phyloP scores from a whole-genome alignment of 768 basidiomycete genomes.

The Heimioporus sp. region DNA sequence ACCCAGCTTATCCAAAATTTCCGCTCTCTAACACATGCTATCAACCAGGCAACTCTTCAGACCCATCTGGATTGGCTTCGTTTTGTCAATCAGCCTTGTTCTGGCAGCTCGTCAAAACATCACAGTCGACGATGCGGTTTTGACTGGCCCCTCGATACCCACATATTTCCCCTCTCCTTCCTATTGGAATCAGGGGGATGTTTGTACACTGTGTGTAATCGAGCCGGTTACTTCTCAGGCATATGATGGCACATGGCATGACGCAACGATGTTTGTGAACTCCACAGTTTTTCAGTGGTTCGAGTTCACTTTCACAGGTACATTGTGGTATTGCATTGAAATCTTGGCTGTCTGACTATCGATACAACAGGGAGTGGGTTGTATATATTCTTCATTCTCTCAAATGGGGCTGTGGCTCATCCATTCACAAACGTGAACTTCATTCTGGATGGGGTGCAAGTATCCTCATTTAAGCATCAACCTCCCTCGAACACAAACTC shows the following conservation, averaged over 20 bases:
- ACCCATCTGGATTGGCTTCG: no score
- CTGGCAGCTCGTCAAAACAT: no score
- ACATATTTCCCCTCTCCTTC: constrained; percentile 7
- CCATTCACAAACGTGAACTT: constrained; percentile 7
- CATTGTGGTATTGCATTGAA: neutral
- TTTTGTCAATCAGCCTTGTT: no score
- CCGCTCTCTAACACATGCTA: no score
- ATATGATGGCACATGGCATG: constrained; percentile 20
- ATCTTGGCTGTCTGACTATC: neutral
- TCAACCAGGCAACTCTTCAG: no score
- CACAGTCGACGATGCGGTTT: no score
- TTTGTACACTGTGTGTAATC: neutral
- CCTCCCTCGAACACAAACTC: neutral
- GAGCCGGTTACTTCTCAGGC: constrained; percentile 1
- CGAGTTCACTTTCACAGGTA: constrained; percentile 13
- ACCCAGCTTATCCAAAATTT: no score
- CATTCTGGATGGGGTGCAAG: constrained; percentile 1
- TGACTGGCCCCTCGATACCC: constrained; percentile 1
- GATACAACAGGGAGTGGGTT: constrained; percentile 10
- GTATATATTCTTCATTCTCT: constrained; percentile 18
- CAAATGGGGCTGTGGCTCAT: neutral
- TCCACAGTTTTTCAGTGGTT: neutral
- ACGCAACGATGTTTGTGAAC: neutral
- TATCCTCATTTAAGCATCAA: constrained; percentile 2
- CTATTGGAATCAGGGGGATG: constrained; percentile 4